Base-by-base conservation (phyloP, 1,284 basidiomycete genomes). In the Cutaneotrichosporon sp. region DNA sequence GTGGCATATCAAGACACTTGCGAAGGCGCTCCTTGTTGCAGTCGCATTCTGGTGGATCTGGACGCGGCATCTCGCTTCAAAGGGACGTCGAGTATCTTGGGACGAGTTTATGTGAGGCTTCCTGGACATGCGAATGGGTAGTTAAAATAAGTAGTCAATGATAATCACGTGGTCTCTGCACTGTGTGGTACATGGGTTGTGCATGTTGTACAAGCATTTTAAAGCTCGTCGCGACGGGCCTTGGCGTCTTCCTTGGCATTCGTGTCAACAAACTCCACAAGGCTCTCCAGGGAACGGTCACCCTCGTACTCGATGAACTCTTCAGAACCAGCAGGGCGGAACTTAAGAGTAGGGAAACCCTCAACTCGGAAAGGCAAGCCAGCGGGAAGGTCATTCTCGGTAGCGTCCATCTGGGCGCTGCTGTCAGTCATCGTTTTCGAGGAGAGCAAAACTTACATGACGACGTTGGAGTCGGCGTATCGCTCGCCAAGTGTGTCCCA, bases 401-500 rank as follows among this genome's bases (percentile, higher is more conserved):
- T 88, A 5, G 90, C 90, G 69, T 98, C 94, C 81, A 97, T 87
- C 79, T 97, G 97, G 66, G 88, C 90, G 74, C 88, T 91, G 61
- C n/a, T 55, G n/a, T 52, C 52, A n/a, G 20, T 56, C 44, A 49
- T 55, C 4, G 31, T 34, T 52, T 37, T 29, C 22, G 35, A 16
- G 24, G 12, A 11, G 25, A 16, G 12, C 38, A 12, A 3, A 33
- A 76, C 82, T 65, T 74, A 90, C 89, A 98, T 90, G 59, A 85
- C 68, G 56, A 98, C 70, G 61, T 84, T 84, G 71, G 92, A 84
- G 79, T 87, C 86, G 71, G 84, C 75, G 49, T 87, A 98, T 71
- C 85, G 85, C 70, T 94, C 88, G 58, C 84, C 96, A 37, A 99
- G 84, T 32, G 80, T 82, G 63, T 97, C 92, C 89, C 91, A 99